Evolutionary conservation across 2,329 filamentous ascomycete species (phyloP), one percentile per base, ranked within the genome.

Genomic region (Aureobasidium sp.): DNA sequence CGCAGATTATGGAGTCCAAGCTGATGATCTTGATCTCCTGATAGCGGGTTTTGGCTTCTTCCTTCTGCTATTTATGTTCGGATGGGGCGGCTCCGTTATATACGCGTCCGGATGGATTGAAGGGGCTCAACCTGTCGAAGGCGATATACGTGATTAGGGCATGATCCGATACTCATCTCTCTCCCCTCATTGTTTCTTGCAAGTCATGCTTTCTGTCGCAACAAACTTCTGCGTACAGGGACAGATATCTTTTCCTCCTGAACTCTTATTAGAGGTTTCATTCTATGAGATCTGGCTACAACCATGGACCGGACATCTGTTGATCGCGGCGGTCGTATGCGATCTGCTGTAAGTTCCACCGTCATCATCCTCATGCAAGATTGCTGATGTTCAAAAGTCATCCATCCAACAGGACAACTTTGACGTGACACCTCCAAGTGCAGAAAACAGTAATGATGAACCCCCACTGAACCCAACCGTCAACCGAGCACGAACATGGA

Each of bases 71-170:
- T 45, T 27, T 36, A 32, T 30, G 21, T 29, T 47, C 54, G 54
- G 54, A 58, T 47, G 41, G 41, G 54, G n/a, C 54, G 54, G 54
- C 11, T 58, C 32, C 42, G 54, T 47, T 45, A 58, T 58, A 58
- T 47, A 58, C 42, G 41, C 54, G 54, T 58, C 41, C 30, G 30
- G 21, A 57, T 32, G 14, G 32, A 47, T 57, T 44, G 36, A 16
- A 16, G 4, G 41, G 32, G 51, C 54, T 21, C 54, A 58, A 58
- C 41, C 54, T 45, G 30, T 25, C 21, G 41, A 30, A 30, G 54
- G 54, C 54, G 27, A 57, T n/a, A 36, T 45, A 47, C 41, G 54
- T 55, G 27, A 58, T 47, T 58, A 30, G 41, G 34, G 51, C 16
- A 42, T 54, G 21, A 21, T 21, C 21, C 21, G 21, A 21, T 21